Percentiles rank a stretch among this genome's conserved stretches.
phyloP scores from a whole-genome alignment of 139 green algal genomes.

The Chlamydomonas asymmetrica region DNA sequence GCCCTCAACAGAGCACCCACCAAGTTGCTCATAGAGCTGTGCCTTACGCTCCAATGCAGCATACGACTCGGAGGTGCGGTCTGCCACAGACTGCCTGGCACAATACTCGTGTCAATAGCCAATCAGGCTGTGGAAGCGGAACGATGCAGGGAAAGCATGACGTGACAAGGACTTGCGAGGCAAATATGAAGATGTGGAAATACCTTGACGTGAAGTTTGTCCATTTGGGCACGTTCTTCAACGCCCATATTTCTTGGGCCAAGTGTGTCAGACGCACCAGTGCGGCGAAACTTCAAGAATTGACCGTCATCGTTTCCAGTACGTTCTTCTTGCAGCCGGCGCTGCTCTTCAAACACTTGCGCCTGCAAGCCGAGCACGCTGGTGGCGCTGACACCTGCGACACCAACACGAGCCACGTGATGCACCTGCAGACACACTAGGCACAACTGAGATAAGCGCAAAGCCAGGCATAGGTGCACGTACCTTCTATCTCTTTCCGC shows the following conservation, averaged over 20 bases:
- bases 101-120: no score
- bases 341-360: slow-evolving; percentile 71
- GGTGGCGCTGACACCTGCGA: slow-evolving; percentile 55
- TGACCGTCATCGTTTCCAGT: no score
- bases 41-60: slow-evolving; percentile 81
- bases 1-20: slow-evolving; percentile 9
- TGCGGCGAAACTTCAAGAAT: no score
- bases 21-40: slow-evolving; percentile 76
- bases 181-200: neutral
- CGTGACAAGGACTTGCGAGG: neutral
- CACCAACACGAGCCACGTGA: no score
- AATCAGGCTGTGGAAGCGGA: no score
- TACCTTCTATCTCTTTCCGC: slow-evolving; percentile 68
- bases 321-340: no score
- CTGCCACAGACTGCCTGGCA: no score
- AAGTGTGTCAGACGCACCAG: no score
- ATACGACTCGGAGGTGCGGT: slow-evolving; percentile 37
- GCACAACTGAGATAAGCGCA: neutral
- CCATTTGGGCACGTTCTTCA: slow-evolving; percentile 55
- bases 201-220: slow-evolving; percentile 69
- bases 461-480: slow-evolving; percentile 17
- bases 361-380: slow-evolving; percentile 78
- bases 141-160: neutral
- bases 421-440: neutral
- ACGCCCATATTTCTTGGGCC: slow-evolving; percentile 75